Conservation (phyloP, 768 basidiomycete species). For the Gautieria morchelliformis region DNA sequence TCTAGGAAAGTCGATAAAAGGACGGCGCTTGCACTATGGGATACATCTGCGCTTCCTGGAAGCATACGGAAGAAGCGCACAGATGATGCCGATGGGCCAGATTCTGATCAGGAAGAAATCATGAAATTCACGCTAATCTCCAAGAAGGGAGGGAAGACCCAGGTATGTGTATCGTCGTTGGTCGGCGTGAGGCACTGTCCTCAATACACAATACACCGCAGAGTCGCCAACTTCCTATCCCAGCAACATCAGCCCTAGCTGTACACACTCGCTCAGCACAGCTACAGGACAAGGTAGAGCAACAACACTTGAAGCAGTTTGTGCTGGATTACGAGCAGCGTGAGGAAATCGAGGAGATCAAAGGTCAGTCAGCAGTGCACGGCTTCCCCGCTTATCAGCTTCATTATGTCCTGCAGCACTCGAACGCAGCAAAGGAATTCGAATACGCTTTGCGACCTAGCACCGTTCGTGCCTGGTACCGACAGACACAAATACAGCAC, state of each 20-base stretch:
- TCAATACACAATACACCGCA: slow-evolving; percentile 22
- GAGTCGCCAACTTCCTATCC: slow-evolving; percentile 84
- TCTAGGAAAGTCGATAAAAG: slow-evolving; percentile 82
- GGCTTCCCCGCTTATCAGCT: neutral
- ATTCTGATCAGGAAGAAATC: slow-evolving; percentile 27
- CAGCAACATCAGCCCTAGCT: slow-evolving; percentile 78
- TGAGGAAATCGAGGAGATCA: slow-evolving; percentile 41
- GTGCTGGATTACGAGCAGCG: slow-evolving; percentile 88
- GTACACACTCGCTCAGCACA: slow-evolving; percentile 88
- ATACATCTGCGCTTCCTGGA: slow-evolving; percentile 70
- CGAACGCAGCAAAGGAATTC: slow-evolving; percentile 9
- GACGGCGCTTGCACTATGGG: slow-evolving; percentile 80
- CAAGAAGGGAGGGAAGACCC: slow-evolving; percentile 88
- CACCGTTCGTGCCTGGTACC: neutral
- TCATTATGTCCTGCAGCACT: neutral
- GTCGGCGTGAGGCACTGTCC: neutral
- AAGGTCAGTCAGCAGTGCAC: slow-evolving; percentile 10
- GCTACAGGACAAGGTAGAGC: slow-evolving; percentile 89
- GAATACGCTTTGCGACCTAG: slow-evolving; percentile 9
- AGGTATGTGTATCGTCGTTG: slow-evolving; percentile 37
- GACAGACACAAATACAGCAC: neutral
- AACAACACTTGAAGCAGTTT: slow-evolving; percentile 92
- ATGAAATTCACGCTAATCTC: slow-evolving; percentile 94
- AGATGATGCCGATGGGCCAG: slow-evolving; percentile 28
- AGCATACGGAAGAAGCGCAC: slow-evolving; percentile 53